Percentiles rank a stretch among this genome's conserved stretches.
Evolutionary conservation across 2,329 filamentous ascomycete genomes (phyloP).

Genomic region (Triangularia verruculosa): DNA sequence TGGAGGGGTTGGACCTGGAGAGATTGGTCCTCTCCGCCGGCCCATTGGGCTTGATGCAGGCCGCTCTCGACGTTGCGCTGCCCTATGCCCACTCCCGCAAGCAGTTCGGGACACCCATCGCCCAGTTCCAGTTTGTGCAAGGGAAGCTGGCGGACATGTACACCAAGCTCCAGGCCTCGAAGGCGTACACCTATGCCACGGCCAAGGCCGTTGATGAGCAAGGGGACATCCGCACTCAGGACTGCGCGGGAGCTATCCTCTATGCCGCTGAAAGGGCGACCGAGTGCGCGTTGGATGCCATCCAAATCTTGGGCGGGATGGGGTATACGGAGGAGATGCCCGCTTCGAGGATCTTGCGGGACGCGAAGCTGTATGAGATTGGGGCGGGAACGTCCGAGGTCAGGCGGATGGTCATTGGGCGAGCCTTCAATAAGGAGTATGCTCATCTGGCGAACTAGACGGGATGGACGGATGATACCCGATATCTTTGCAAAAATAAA

Average conservation of each 20-base stretch:
- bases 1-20: slow-evolving; percentile 95
- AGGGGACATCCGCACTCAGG: slow-evolving; percentile 73
- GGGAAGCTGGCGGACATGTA: slow-evolving; percentile 97
- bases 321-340: slow-evolving; percentile 96
- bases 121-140: slow-evolving; percentile 89
- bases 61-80: slow-evolving; percentile 76
- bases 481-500: neutral
- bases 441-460: slow-evolving; percentile 33
- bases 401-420: slow-evolving; percentile 87
- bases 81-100: slow-evolving; percentile 86
- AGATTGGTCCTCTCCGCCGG: slow-evolving; percentile 87
- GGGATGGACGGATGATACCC: too few species aligned
- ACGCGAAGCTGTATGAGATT: slow-evolving; percentile 86
- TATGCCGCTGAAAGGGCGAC: slow-evolving; percentile 90
- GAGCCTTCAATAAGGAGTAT: slow-evolving; percentile 87
- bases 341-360: slow-evolving; percentile 76
- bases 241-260: slow-evolving; percentile 90
- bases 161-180: slow-evolving; percentile 79
- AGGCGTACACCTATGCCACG: slow-evolving; percentile 84
- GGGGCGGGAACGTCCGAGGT: slow-evolving; percentile 95
- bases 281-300: slow-evolving; percentile 80
- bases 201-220: slow-evolving; percentile 77
- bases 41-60: slow-evolving; percentile 92
- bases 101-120: slow-evolving; percentile 85
- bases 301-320: slow-evolving; percentile 92